Base-by-base conservation (phyloP, 129 eudicot species). In the Logfia minima region DNA sequence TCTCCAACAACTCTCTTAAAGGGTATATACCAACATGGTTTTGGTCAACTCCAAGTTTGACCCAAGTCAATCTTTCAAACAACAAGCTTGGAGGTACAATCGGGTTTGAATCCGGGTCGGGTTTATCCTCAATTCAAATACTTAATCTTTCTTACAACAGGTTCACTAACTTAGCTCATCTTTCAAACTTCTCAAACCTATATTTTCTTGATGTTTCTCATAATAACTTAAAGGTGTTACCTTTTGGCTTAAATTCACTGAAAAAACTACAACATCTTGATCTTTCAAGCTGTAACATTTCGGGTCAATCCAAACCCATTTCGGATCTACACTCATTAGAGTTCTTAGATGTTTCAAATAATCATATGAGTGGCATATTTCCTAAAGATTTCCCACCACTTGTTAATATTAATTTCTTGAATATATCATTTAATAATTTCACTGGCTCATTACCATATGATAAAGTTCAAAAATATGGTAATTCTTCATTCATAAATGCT, bases 361-460 rank as follows among this genome's bases (percentile, higher is more conserved):
- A 93, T 51, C 88, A 81, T 1, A 51, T 93, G 56, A 71, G 61
- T 52, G 98, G 96, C 37, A 81, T 72, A 29, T 89, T 94, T 56
- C 97, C 97, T 16, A 79, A 85, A 48, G 96, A 91, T 82, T 89
- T 94, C 28, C 96, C 96, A 8, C 68, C 88, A 11, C 80, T 91
- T 56, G 17, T 59, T 6, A 63, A 70, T 32, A 88, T 94, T 64
- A 79, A 86, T 17, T 89, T 86, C 84, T 88, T 94, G 83, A 91
- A 94, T 76, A 79, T 91, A 78, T 94, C 99, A 21, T 89, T 84
- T 85, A 94, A 94, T 61, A 87, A 91, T 65, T 87, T 94, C 80
- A 77, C 87, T 6, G 92, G 92, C 29, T 34, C 18, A 0, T 16
- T 86, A 11, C 85, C 75, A 13, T 71, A 77, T 28, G 84, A 82